Evolutionary conservation across 306 rosid genomes (phyloP).

Genomic region (Prunus davidiana): DNA sequence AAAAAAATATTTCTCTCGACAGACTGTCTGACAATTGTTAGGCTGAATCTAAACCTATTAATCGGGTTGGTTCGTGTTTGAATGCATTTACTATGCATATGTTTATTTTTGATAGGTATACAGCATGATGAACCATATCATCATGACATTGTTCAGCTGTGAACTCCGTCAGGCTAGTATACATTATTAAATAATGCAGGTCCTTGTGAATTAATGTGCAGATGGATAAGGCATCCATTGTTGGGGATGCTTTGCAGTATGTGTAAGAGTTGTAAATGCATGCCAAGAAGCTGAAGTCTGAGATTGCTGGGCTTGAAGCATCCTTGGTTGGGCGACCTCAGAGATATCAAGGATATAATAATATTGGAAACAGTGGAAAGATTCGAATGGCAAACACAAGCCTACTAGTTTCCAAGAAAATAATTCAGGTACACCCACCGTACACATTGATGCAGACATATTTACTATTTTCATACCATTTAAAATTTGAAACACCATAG

Average conservation of each 20-base stretch:
- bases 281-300: constrained; percentile 58
- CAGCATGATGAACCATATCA: too few relatives aligned
- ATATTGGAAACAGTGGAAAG: constrained; percentile 18
- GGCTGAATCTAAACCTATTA: too few relatives aligned
- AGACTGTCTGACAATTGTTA: too few relatives aligned
- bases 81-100: too few relatives aligned
- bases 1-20: too few relatives aligned
- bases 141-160: too few relatives aligned
- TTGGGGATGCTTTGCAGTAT: constrained; percentile 69
- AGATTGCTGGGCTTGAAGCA: constrained; percentile 67
- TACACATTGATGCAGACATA: too few relatives aligned
- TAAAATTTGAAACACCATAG: too few relatives aligned
- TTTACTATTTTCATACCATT: too few relatives aligned
- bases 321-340: constrained; percentile 29
- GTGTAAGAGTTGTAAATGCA: constrained; percentile 61
- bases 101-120: too few relatives aligned
- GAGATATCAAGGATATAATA: constrained; percentile 29
- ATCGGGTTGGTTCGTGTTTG: too few relatives aligned
- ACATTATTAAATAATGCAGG: neutral
- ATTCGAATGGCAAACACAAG: constrained; percentile 20
- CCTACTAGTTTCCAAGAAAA: constrained; percentile 37
- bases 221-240: constrained; percentile 91
- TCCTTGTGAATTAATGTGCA: constrained; percentile 10
- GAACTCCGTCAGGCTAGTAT: too few relatives aligned
- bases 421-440: constrained; percentile 44